A percentile compares a stretch with the other conserved stretches of the same genome.
These are phyloP conservation scores for Beauveria medogensis DNA, from an alignment of 2,329 filamentous ascomycete genomes.

Conservation along the genomic window DNA sequence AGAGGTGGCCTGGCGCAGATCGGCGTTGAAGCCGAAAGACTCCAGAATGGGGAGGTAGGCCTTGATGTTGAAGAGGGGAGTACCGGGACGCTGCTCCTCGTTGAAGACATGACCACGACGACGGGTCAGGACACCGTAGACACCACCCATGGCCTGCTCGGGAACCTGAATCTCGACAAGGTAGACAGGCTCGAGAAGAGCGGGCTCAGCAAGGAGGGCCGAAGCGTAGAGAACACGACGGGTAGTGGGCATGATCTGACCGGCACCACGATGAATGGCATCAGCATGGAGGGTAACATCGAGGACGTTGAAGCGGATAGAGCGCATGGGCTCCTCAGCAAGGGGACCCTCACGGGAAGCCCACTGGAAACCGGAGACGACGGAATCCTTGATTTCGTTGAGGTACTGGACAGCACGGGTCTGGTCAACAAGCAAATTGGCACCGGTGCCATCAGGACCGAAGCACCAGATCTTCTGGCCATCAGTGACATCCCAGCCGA, in stretches of 20 bases:
- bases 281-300: constrained; percentile 99
- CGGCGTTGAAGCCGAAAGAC: constrained; percentile 98
- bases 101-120: constrained; percentile 98
- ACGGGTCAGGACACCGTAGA: constrained; percentile 97
- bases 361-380: constrained; percentile 99
- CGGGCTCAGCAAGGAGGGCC: constrained; percentile 81
- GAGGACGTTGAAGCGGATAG: constrained; percentile 95
- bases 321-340: constrained; percentile 97
- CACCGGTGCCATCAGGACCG: constrained; percentile 92
- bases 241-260: constrained; percentile 95
- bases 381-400: constrained; percentile 99
- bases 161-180: constrained; percentile 98
- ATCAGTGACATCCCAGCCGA: constrained; percentile 98
- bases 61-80: constrained; percentile 99
- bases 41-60: constrained; percentile 94
- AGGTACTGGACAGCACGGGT: constrained; percentile 99
- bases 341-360: constrained; percentile 95
- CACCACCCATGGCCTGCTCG: constrained; percentile 98
- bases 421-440: constrained; percentile 98
- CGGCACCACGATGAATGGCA: constrained; percentile 99
- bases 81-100: constrained; percentile 97
- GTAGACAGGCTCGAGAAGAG: constrained; percentile 95
- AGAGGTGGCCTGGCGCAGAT: constrained; percentile 86
- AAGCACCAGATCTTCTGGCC: constrained; percentile 99
- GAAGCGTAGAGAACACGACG: constrained; percentile 96